Evolutionary conservation across 2,329 filamentous ascomycete genomes (phyloP), one percentile per base, ranked within the genome.

Genomic region (Cercospora janseana): DNA sequence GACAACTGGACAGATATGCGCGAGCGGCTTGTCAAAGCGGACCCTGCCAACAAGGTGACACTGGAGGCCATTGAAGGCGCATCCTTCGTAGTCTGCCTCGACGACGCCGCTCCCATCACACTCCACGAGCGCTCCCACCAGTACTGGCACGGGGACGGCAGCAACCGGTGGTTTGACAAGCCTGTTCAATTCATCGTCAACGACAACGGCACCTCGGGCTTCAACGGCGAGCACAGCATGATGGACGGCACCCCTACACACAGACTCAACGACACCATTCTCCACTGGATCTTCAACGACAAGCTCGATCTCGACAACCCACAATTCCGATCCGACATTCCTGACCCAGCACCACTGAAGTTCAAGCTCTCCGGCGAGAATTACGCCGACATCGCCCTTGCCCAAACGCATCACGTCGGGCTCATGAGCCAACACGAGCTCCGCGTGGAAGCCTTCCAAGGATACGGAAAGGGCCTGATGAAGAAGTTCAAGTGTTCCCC

Each of bases 401-500:
- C 94, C 1, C 77, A 82, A 57, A 78, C 79, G 52, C 87, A 95
- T 74, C 96, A 97, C 73, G 76, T 79, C 54, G 76, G 82, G 60
- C 81, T 95, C 55, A 95, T 98, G 60, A 82, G 82, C 56, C 79
- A 88, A 60, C 93, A 98, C 71, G 87, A 98, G 70, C 84, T 98
- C 37, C 82, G 87, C 16, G 91, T 98, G 2, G 92, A 97, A 70
- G 87, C 90, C 21, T 98, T 94, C 77, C 91, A 97, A 72, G 92
- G 86, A 63, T 98, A 98, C 71, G 93, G 93, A 70, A 98, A 98
- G 77, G 90, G 89, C 20, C 77, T 98, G 55, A 97, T 98, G 79
- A 98, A 98, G 83, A 94, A 95, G 73, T 97, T 98, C 83, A 94
- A 90, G 76, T 95, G 88, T 81, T 94, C 88, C 20, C 93, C 93